A percentile compares a stretch with the other conserved stretches of the same genome.
These are phyloP conservation scores for Trametes elegans DNA, from an alignment of 768 basidiomycete genomes.

Conservation along the genomic window DNA sequence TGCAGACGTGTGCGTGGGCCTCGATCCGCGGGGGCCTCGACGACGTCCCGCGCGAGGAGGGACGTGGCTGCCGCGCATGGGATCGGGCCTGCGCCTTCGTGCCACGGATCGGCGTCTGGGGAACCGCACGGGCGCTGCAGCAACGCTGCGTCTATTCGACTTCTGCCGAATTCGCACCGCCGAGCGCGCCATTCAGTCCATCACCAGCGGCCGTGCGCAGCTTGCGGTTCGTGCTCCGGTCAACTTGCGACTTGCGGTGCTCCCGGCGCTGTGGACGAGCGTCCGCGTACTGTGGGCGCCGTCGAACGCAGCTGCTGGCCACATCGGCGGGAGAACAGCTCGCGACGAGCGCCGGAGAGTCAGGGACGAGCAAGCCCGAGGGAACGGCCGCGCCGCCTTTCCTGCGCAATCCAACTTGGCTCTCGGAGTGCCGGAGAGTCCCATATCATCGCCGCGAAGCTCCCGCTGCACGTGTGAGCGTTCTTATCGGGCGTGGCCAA, in stretches of 20 bases:
- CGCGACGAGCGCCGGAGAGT: background rate
- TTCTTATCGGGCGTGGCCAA: conserved; percentile 21
- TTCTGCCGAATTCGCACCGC: conserved; percentile 12
- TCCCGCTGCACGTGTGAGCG: conserved; percentile 7
- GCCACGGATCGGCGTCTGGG: conserved; percentile 1
- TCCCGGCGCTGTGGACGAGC: background rate
- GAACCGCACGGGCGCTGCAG: conserved; percentile 6
- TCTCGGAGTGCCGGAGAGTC: conserved; percentile 2
- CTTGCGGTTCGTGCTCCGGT: background rate
- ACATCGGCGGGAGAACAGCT: background rate
- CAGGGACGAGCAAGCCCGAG: conserved; percentile 4
- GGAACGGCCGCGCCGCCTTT: background rate
- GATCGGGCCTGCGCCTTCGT: background rate
- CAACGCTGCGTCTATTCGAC: conserved; percentile 6
- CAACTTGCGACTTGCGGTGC: background rate
- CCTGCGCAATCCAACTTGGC: background rate
- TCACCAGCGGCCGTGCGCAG: background rate
- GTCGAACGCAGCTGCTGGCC: conserved; percentile 5
- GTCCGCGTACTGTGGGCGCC: background rate
- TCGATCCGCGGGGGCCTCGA: background rate
- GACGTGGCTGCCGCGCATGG: no score
- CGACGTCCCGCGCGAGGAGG: no score
- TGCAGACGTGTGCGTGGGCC: background rate
- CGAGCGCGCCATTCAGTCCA: conserved; percentile 1
- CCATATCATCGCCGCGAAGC: conserved; percentile 17